A percentile compares a stretch with the other conserved stretches of the same genome.
Evolutionary conservation across 148 eudicot species (phyloP).

Genomic region (Fagopyrum homotropicum): DNA sequence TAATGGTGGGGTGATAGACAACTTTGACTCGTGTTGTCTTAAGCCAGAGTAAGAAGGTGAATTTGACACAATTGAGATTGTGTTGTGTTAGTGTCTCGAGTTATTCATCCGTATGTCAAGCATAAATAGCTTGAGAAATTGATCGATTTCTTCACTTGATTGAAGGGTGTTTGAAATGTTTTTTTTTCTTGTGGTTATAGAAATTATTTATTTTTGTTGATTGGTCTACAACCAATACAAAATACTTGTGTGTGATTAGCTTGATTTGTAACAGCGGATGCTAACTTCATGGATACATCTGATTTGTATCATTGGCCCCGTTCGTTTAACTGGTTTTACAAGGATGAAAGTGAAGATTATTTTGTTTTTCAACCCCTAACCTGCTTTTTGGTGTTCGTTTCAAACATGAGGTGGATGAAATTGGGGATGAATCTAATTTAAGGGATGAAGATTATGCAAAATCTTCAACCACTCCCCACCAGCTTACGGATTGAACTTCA

Average conservation of each 20-base stretch:
- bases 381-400: no score
- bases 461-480: no score
- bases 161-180: background rate
- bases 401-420: no score
- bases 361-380: no score
- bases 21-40: conserved; percentile 51
- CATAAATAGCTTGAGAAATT: conserved; percentile 39
- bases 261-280: background rate
- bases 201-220: background rate
- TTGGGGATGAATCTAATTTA: no score
- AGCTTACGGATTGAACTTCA: no score
- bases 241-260: background rate
- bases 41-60: conserved; percentile 21
- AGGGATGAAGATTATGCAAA: no score
- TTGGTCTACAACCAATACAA: background rate
- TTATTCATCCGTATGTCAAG: conserved; percentile 61
- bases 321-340: no score
- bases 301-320: no score
- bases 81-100: conserved; percentile 91
- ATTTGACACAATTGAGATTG: conserved; percentile 68
- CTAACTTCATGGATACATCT: no score
- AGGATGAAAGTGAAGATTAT: no score
- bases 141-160: conserved; percentile 16
- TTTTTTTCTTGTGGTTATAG: background rate
- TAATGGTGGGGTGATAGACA: conserved; percentile 18